Conservation (phyloP, 352 stramenopile species). For the Globisporangium irregulare region DNA sequence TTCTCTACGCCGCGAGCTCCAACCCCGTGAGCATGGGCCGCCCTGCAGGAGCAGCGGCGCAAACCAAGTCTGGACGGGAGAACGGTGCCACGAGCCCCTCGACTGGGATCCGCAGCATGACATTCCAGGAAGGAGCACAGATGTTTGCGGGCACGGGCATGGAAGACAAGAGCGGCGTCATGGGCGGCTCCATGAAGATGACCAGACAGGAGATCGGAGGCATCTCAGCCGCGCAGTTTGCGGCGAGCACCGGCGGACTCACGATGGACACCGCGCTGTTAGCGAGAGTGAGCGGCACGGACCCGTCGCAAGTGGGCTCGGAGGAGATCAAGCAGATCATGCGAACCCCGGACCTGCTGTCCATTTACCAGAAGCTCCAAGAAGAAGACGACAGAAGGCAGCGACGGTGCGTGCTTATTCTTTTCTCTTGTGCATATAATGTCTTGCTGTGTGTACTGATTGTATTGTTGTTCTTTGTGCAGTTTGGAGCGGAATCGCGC, state of each 20-base stretch:
- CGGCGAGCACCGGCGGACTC: constrained; percentile 72
- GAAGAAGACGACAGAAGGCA: constrained; percentile 83
- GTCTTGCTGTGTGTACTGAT: background rate
- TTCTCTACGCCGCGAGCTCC: constrained; percentile 31
- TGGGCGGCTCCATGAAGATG: constrained; percentile 35
- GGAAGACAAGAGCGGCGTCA: constrained; percentile 19
- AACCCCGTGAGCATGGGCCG: constrained; percentile 1
- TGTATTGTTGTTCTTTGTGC: background rate
- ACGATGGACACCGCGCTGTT: constrained; percentile 78
- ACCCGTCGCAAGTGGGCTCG: constrained; percentile 70
- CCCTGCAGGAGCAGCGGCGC: background rate
- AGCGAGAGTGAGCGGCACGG: constrained; percentile 74
- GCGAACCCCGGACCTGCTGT: constrained; percentile 74
- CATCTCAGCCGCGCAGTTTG: constrained; percentile 80
- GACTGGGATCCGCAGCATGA: constrained; percentile 57
- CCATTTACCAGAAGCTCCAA: constrained; percentile 87
- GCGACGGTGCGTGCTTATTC: constrained; percentile 26
- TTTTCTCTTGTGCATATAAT: background rate
- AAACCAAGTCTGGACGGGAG: constrained; percentile 7
- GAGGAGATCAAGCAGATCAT: constrained; percentile 90
- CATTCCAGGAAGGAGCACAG: constrained; percentile 44
- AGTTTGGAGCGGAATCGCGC: constrained; percentile 77
- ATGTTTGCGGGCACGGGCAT: constrained; percentile 23
- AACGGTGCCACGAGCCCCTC: constrained; percentile 40
- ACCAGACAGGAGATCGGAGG: constrained; percentile 37